Base-by-base conservation (phyloP, 2,329 filamentous ascomycete species). In the Didymella arachidicola region DNA sequence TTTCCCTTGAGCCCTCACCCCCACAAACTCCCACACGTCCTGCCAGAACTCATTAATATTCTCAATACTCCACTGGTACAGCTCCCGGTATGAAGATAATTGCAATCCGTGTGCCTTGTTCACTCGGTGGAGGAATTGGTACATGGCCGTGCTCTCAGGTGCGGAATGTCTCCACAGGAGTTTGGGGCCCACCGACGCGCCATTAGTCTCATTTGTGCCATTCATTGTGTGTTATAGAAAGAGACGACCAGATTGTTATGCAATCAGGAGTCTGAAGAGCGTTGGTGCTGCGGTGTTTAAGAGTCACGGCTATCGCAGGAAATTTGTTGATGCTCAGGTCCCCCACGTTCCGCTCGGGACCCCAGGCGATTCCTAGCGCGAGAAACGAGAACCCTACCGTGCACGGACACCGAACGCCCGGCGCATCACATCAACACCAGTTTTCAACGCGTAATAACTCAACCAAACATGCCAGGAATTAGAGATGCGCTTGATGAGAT, bases 61-160 rank as follows among this genome's bases (percentile, higher is more conserved):
- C 7, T 89, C 85, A 63, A 95, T 84, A 65, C 92, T 97, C 94
- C 94, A 98, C 73, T 85, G 80, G 79, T 94, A 90, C 8, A 98
- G 84, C n/a, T 86, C 86, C 19, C 87, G 79, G 72, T 97, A 97
- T 62, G 82, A 86, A 18, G 82, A 74, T 45, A 95, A 81, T 22
- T 81, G 73, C 55, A 92, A 76, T 11, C 80, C 78, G 71, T 93
- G 85, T 68, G 89, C 90, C 61, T 84, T 73, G 76, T 89, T 92
- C 64, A 96, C 82, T 51, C 81, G 81, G 67, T 87, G 81, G 65
- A 92, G 83, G 75, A 95, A 96, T 49, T 82, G 82, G 80, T 85
- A 87, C 82, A 94, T 91, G 55, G 85, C 84, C 7, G 91, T 94
- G 38, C 83, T 83, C 45, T 84, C 76, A 7, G 90, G 90, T 66